Evolutionary conservation across 352 stramenopile species (phyloP), one percentile per base, ranked within the genome.

Genomic region (Poterioochromonas sp.): DNA sequence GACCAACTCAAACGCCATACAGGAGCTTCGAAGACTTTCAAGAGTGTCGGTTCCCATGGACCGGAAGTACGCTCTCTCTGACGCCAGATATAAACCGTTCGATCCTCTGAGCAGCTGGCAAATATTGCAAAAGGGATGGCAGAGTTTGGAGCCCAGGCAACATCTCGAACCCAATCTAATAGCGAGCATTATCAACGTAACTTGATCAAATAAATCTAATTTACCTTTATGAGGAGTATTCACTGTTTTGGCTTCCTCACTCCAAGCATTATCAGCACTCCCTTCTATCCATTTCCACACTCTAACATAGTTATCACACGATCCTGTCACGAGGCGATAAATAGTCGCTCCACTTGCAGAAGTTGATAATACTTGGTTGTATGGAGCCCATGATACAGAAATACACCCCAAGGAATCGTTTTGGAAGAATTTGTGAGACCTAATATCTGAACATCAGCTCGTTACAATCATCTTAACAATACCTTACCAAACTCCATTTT

Each of bases 1-100:
- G 89, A 97, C 96, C 96, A 99, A 87, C 90, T 98, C 68, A 99
- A 90, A 82, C 94, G 92, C 96, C 96, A 99, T 65, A 98, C 94
- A 0, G 95, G 93, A 54, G 91, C 91, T 58, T 97, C 90, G 80
- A 98, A 98, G 49, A 86, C 90, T 79, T 97, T 87, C 79, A 98
- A 86, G 73, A 97, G 80, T 49, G 91, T 90, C 62, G 91, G 87
- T 82, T 91, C 95, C 94, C 94, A 98, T 37, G 78, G 80, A 37
- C 22, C 81, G 84, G 74, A 88, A 83, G 64, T 86, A 85, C 22
- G 85, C 22, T 70, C 86, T 40, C 79, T 86, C 84, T 96, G 90
- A 64, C 91, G 97, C 95, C 95, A 99, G 82, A 99, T 80, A 8
- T 35, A 15, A 26, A 92, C 87, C 29, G 82, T 86, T 22, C 84